phyloP scores from a whole-genome alignment of 2,329 filamentous ascomycete species.

The Diplodia scrobiculata region DNA sequence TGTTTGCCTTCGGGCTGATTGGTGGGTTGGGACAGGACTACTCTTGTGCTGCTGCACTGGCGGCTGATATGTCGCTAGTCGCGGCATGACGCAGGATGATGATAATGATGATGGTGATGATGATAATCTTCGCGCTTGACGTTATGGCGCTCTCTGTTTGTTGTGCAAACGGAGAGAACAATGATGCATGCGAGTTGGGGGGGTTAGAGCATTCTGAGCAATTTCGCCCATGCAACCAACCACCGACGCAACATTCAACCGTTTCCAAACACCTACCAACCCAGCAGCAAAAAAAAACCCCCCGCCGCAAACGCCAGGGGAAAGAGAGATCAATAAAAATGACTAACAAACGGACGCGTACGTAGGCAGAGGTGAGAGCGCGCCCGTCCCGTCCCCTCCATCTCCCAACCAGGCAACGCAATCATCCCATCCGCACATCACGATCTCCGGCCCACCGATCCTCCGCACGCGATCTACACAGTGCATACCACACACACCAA shows the following conservation, averaged over 20 bases:
- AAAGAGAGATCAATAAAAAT: too few relatives aligned
- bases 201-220: neutral
- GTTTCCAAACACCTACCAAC: too few relatives aligned
- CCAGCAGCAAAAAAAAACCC: neutral
- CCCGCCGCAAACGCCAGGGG: neutral
- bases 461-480: neutral
- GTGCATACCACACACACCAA: neutral
- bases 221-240: neutral
- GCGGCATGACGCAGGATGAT: neutral
- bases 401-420: neutral
- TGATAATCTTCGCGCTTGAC: neutral
- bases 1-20: neutral
- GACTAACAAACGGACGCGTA: too few relatives aligned
- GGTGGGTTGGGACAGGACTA: neutral
- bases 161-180: neutral
- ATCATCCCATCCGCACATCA: neutral
- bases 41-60: neutral
- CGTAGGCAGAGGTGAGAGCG: too few relatives aligned
- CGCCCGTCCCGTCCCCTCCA: too few relatives aligned
- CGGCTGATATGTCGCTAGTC: neutral
- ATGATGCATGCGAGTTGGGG: neutral
- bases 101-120: neutral
- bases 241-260: too few relatives aligned
- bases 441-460: neutral
- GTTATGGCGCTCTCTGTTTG: neutral